phyloP scores from a whole-genome alignment of 2,329 filamentous ascomycete genomes.

The Pestalotiopsis sp. region DNA sequence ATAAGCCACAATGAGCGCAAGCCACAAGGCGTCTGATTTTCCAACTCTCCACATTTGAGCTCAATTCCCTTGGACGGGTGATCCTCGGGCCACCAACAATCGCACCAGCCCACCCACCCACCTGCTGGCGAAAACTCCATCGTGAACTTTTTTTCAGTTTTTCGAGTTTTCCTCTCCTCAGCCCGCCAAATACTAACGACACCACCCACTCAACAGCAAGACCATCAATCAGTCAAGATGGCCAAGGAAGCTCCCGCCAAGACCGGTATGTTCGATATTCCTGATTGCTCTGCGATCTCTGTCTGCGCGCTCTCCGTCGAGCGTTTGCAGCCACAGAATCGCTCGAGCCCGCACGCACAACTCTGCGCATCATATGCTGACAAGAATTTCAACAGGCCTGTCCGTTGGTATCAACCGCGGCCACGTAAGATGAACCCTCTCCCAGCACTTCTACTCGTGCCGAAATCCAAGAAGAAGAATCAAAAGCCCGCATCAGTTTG shows the following conservation, averaged over 20 bases:
- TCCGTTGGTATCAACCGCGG: slow-evolving; percentile 65
- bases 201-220: slow-evolving; percentile 31
- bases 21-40: background rate
- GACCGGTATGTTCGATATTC: slow-evolving; percentile 36
- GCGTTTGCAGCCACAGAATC: background rate
- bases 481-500: background rate
- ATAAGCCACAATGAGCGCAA: background rate
- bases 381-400: slow-evolving; percentile 34
- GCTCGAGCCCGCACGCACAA: background rate
- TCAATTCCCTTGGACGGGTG: background rate
- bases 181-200: slow-evolving; percentile 27
- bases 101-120: background rate
- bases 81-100: background rate
- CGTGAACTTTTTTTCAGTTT: slow-evolving; percentile 19
- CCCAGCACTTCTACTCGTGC: background rate
- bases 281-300: background rate
- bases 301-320: background rate
- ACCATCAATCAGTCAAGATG: slow-evolving; percentile 41
- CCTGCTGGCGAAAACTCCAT: slow-evolving; percentile 17
- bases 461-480: background rate
- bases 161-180: slow-evolving; percentile 12
- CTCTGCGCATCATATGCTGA: slow-evolving; percentile 23
- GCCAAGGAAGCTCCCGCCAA: slow-evolving; percentile 61
- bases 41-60: too few relatives aligned
- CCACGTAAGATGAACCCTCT: slow-evolving; percentile 54